Base-by-base conservation (phyloP, 805 yeast genomes). In the Lachancea kluyveri region DNA sequence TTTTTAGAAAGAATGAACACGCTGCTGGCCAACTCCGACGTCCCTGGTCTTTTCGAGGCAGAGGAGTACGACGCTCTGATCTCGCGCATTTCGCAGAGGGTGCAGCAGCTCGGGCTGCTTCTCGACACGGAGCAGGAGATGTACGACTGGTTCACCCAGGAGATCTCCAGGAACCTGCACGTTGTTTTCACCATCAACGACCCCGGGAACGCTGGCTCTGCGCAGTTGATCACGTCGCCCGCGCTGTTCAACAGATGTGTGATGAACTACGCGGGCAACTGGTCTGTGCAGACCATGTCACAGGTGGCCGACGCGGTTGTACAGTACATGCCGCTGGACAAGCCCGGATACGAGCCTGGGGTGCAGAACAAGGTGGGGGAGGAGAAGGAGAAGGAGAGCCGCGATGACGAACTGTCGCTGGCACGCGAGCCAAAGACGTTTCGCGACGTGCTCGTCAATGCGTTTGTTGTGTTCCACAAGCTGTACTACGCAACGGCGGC, bases 1-100 rank as follows among this genome's bases (percentile, higher is more conserved):
- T 90, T 88, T 48, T 57, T 90, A 18, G 97, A 90, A 54, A 64
- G 95, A 39, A 86, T 90, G 92, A 90, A 90, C 46, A 84, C 95
- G 0, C 60, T 90, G n/a, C 65, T 90, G 22, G 96, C 96, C 0
- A 90, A 90, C 55, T 83, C 95, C 0, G 96, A 90, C 48, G 69
- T 87, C 22, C 96, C 96, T 1, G 96, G 95, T 4, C 60, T 90
- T 9, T 90, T 85, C 53, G 82, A 74, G 35, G 87, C 77, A 0
- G 94, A 84, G 7, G 88, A 83, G 6, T 68, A 63, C 30, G 59
- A 59, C 0, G 37, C 63, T 2, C 58, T 88, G 35, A 60, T 82
- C 62, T 55, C 54, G 2, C 43, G 69, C 2, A 77, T 94, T 36
- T 56, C 65, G 8, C 77, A 74, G 9, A 76, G 70, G 28, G 67